Conservation (phyloP, 345 rosid species). For the Draba incana region DNA sequence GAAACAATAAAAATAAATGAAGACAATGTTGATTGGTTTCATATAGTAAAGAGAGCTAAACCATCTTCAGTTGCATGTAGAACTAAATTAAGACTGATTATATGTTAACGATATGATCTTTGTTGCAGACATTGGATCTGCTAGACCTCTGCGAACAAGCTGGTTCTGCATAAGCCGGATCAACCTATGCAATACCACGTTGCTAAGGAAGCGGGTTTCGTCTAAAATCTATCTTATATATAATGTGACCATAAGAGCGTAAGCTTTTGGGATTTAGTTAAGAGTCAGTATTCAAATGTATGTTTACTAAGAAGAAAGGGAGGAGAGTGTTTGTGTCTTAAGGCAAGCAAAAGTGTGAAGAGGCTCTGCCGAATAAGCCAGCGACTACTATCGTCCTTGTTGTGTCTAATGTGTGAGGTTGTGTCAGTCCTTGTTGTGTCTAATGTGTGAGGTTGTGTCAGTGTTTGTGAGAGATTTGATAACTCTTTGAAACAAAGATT, state of each 20-base stretch:
- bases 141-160: conserved; percentile 93
- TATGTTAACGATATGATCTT: conserved; percentile 13
- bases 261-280: conserved; percentile 43
- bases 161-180: conserved; percentile 58
- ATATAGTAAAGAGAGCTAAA: too few relatives aligned
- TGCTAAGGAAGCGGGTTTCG: conserved; percentile 11
- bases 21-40: too few relatives aligned
- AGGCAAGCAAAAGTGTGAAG: conserved; percentile 37
- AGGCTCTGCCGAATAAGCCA: conserved; percentile 35
- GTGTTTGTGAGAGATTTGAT: conserved; percentile 37
- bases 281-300: conserved; percentile 33
- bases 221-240: conserved; percentile 29
- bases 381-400: conserved; percentile 24
- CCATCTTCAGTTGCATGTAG: too few relatives aligned
- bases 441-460: conserved; percentile 38
- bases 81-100: not conserved
- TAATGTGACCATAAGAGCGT: conserved; percentile 40
- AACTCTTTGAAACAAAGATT: conserved; percentile 37
- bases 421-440: conserved; percentile 36
- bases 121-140: conserved; percentile 80
- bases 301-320: conserved; percentile 35
- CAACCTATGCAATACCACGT: conserved; percentile 32
- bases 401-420: conserved; percentile 39
- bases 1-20: too few relatives aligned
- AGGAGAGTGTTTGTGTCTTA: conserved; percentile 26